phyloP scores from a whole-genome alignment of 139 green algal species.

The Chlorella vulgaris region DNA sequence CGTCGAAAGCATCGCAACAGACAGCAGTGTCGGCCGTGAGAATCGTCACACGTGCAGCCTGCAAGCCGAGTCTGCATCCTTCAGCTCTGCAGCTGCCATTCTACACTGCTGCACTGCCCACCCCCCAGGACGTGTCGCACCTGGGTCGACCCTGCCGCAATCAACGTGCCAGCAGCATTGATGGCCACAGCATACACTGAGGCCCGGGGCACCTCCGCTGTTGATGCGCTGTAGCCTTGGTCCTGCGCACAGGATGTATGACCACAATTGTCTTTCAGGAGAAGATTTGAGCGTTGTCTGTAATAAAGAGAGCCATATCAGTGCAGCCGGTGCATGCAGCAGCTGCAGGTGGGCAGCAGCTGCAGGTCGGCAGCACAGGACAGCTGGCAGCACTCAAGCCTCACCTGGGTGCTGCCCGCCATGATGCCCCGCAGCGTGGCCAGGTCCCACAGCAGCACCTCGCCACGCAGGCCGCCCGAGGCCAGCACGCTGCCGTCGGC shows the following conservation, averaged over 20 bases:
- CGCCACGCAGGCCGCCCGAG: constrained; percentile 47
- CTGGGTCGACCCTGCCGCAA: constrained; percentile 80
- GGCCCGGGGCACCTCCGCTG: constrained; percentile 23
- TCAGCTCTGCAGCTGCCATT: no score
- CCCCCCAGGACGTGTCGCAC: not conserved
- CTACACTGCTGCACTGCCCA: no score
- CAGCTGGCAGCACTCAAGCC: not conserved
- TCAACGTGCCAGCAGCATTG: constrained; percentile 56
- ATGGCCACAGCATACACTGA: constrained; percentile 86
- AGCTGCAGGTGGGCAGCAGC: no score
- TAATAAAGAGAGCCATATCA: no score
- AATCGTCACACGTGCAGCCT: no score
- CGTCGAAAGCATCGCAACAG: no score
- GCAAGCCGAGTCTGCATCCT: no score
- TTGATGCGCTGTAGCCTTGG: not conserved
- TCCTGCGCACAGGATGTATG: not conserved
- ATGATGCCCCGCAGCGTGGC: not conserved
- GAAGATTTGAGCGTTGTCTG: no score
- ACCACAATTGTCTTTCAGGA: no score
- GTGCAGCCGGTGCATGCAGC: no score
- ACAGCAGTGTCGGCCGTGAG: no score
- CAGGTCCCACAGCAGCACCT: constrained; percentile 58
- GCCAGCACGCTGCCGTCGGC: constrained; percentile 11
- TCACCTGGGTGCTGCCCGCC: not conserved
- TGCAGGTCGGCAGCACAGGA: constrained; percentile 10